Percentiles rank a stretch among this genome's conserved stretches.
phyloP scores from a whole-genome alignment of 2,329 filamentous ascomycete genomes.

The Thelonectria olida region DNA sequence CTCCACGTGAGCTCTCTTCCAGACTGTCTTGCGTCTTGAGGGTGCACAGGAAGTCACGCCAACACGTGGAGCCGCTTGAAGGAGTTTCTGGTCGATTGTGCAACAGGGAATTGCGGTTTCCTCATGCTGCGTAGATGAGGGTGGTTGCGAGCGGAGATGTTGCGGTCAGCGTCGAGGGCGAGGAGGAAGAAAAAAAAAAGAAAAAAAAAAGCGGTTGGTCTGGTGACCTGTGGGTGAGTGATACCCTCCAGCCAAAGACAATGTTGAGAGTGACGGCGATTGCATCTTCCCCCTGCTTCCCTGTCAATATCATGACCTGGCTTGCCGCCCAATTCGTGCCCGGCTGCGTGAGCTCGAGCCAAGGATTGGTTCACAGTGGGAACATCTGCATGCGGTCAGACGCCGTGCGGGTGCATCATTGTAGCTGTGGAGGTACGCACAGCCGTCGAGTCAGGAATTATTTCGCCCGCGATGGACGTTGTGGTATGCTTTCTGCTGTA shows the following conservation, averaged over 20 bases:
- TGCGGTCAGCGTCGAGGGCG: conserved; percentile 21
- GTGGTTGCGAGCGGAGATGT: conserved; percentile 12
- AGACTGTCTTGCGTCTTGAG: conserved; percentile 36
- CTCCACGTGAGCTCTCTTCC: conserved; percentile 41
- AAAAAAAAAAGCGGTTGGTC: conserved; percentile 21
- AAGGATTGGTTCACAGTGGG: conserved; percentile 27
- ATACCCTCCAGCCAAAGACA: conserved; percentile 19
- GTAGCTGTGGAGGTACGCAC: conserved; percentile 19
- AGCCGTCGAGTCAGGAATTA: conserved; percentile 15
- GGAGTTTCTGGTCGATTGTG: conserved; percentile 39
- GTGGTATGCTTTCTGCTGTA: conserved; percentile 7
- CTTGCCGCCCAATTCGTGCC: conserved; percentile 34
- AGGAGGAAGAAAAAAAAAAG: neutral
- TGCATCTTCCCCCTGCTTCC: conserved; percentile 22
- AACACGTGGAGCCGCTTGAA: conserved; percentile 42
- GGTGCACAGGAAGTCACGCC: conserved; percentile 35
- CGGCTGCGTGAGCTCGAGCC: conserved; percentile 27
- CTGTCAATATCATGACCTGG: conserved; percentile 20
- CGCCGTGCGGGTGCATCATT: conserved; percentile 33
- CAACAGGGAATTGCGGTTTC: conserved; percentile 27
- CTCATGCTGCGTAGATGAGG: conserved; percentile 12
- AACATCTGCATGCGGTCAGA: conserved; percentile 38
- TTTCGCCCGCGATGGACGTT: conserved; percentile 7
- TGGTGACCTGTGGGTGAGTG: conserved; percentile 24
- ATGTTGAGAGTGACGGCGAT: conserved; percentile 18